phyloP scores from a whole-genome alignment of 1,284 basidiomycete species.

The Bjerkandera adusta region DNA sequence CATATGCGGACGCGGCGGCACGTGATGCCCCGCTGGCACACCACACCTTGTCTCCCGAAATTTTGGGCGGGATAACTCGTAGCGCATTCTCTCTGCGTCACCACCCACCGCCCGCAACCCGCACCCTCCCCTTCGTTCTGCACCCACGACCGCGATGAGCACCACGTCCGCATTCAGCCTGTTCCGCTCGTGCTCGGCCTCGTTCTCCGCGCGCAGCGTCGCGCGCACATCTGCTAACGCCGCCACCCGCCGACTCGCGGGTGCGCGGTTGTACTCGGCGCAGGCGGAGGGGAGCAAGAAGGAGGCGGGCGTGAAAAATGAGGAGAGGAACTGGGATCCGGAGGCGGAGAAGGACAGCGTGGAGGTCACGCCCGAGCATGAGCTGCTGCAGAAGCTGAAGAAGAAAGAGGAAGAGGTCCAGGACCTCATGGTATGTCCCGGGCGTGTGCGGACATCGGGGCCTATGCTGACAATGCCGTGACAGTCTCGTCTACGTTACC shows the following conservation, averaged over 20 bases:
- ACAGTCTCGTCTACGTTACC: slow-evolving; percentile 82
- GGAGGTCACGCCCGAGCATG: slow-evolving; percentile 32
- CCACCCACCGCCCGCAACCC: slow-evolving; percentile 14
- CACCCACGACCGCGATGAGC: slow-evolving; percentile 40
- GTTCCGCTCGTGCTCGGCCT: slow-evolving; percentile 56
- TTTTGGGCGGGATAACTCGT: slow-evolving; percentile 19
- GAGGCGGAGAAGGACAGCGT: slow-evolving; percentile 23
- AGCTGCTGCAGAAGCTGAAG: slow-evolving; percentile 51
- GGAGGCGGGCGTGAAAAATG: slow-evolving; percentile 27
- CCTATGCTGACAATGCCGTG: slow-evolving; percentile 7
- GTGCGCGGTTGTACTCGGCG: slow-evolving; percentile 49
- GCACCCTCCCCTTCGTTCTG: slow-evolving; percentile 14
- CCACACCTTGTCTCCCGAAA: slow-evolving; percentile 11
- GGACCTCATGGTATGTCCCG: slow-evolving; percentile 69
- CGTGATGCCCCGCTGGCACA: slow-evolving; percentile 15
- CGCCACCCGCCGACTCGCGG: slow-evolving; percentile 26
- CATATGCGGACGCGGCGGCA: background rate
- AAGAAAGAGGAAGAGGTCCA: slow-evolving; percentile 70
- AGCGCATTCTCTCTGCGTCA: slow-evolving; percentile 18
- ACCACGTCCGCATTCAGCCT: slow-evolving; percentile 45
- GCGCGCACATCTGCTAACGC: slow-evolving; percentile 34
- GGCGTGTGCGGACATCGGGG: background rate
- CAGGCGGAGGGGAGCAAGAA: slow-evolving; percentile 36
- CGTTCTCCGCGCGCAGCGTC: slow-evolving; percentile 44
- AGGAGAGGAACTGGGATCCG: slow-evolving; percentile 31